Evolutionary conservation across 2,329 filamentous ascomycete species (phyloP).

Genomic region (Ustulina deusta): DNA sequence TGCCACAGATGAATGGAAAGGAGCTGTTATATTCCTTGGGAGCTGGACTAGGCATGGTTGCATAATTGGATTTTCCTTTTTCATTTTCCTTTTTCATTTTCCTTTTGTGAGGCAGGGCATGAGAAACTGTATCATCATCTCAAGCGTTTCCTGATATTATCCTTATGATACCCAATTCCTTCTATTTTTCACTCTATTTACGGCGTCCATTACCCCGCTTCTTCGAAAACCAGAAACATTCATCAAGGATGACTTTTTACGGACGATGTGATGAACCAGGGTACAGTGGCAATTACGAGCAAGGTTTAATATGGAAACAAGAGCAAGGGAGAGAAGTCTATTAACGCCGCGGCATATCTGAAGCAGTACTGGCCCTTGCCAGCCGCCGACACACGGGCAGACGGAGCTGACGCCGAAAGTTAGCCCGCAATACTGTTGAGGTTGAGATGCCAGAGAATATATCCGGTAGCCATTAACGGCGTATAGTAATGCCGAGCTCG

Average conservation of each 20-base stretch:
- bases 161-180: slow-evolving; percentile 21
- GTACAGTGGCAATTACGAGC: background rate
- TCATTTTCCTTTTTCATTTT: background rate
- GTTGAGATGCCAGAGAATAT: no score
- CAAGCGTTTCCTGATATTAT: background rate
- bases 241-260: background rate
- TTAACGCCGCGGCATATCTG: no score
- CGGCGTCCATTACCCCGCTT: background rate
- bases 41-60: slow-evolving; percentile 3
- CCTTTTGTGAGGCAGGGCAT: background rate
- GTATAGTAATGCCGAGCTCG: no score
- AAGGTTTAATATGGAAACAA: background rate
- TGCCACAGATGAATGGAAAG: background rate
- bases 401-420: no score
- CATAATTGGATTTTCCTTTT: background rate
- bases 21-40: background rate
- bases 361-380: no score
- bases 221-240: background rate
- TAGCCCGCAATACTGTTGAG: no score
- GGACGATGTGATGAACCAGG: background rate
- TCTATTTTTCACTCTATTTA: background rate
- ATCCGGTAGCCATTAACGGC: no score
- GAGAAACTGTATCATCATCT: background rate
- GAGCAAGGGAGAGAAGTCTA: no score
- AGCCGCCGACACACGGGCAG: no score